Conservation (phyloP, 768 basidiomycete genomes). For the Auricularia cornea region DNA sequence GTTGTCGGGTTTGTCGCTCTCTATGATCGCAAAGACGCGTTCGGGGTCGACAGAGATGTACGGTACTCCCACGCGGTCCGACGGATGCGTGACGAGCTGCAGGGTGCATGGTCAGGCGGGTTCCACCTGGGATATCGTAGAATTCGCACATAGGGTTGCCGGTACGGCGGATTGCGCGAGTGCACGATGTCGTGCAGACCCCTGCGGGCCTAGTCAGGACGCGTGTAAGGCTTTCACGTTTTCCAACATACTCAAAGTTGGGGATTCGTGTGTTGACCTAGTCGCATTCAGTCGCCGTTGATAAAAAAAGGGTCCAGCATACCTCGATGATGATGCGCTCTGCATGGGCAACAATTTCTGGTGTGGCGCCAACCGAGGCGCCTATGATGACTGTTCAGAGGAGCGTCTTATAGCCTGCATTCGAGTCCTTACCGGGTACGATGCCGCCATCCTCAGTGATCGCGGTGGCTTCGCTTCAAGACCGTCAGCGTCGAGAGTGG, state of each 20-base stretch:
- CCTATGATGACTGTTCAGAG: too few relatives aligned
- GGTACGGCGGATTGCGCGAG: slow-evolving; percentile 16
- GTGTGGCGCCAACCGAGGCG: slow-evolving; percentile 21
- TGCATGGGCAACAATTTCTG: slow-evolving; percentile 19
- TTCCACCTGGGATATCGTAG: too few relatives aligned
- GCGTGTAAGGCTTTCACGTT: too few relatives aligned
- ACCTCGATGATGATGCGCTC: slow-evolving; percentile 21
- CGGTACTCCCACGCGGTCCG: slow-evolving; percentile 15
- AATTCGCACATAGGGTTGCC: slow-evolving; percentile 16
- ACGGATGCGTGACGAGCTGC: slow-evolving; percentile 11
- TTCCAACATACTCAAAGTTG: slow-evolving; percentile 7
- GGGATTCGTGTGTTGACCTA: slow-evolving; percentile 22
- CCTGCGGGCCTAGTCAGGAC: too few relatives aligned
- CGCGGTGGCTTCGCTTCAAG: slow-evolving; percentile 12
- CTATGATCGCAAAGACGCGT: slow-evolving; percentile 19
- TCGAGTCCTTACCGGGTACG: slow-evolving; percentile 13
- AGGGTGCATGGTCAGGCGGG: too few relatives aligned
- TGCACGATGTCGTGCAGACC: slow-evolving; percentile 22
- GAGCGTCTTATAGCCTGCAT: too few relatives aligned
- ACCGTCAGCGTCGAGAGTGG: too few relatives aligned
- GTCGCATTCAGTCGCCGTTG: too few relatives aligned
- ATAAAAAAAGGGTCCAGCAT: too few relatives aligned
- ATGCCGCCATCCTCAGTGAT: slow-evolving; percentile 17
- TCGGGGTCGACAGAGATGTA: slow-evolving; percentile 19
- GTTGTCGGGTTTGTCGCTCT: slow-evolving; percentile 17